A percentile compares a stretch with the other conserved stretches of the same genome.
Conservation (phyloP, 129 eudicot species). For the Glebionis coronaria region DNA sequence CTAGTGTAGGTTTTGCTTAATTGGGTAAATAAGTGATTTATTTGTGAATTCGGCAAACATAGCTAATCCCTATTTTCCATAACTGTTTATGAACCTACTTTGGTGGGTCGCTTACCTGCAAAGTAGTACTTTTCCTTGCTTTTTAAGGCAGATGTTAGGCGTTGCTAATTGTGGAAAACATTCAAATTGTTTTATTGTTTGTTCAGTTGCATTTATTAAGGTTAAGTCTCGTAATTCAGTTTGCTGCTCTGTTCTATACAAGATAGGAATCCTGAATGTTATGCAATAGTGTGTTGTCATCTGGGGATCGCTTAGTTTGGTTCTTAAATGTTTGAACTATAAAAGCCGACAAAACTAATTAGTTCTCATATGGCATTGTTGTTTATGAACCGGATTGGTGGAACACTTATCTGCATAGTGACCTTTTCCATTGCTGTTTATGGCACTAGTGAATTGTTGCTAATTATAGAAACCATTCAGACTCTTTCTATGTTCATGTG, state of each 20-base stretch:
- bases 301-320: neutral
- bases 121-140: conserved; percentile 14
- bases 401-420: conserved; percentile 8
- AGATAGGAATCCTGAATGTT: too few species aligned
- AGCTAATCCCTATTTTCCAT: neutral
- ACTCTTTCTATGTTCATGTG: conserved; percentile 9
- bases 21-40: too few species aligned
- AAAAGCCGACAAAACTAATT: neutral
- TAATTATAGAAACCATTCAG: conserved; percentile 8
- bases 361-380: neutral
- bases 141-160: conserved; percentile 13
- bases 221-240: too few species aligned
- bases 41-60: too few species aligned
- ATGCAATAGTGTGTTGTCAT: too few species aligned
- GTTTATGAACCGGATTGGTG: conserved; percentile 10
- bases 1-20: too few species aligned
- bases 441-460: conserved; percentile 10
- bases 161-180: conserved; percentile 14
- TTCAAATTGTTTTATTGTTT: conserved; percentile 8
- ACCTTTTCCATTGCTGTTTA: conserved; percentile 16
- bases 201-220: neutral
- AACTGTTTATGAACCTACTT: neutral
- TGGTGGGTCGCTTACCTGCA: neutral
- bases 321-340: conserved; percentile 3
- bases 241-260: too few species aligned